Conservation (phyloP, 768 basidiomycete genomes). For the Podaxis carcinomalis region DNA sequence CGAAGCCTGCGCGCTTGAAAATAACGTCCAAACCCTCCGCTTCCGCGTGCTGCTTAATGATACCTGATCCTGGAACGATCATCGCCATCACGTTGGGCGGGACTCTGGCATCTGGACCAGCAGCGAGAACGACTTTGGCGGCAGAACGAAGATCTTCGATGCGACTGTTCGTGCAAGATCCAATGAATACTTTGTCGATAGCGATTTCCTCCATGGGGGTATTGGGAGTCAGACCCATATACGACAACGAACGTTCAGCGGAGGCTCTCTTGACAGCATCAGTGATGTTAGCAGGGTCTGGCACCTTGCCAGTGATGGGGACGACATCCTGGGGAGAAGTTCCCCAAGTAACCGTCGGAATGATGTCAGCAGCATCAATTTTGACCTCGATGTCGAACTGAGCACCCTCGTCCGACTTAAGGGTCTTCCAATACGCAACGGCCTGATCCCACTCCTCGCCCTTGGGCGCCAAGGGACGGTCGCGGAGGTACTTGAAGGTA, state of each 20-base stretch:
- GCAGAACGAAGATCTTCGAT: slow-evolving; percentile 91
- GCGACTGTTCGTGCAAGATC: slow-evolving; percentile 92
- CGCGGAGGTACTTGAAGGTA: slow-evolving; percentile 80
- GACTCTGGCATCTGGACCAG: slow-evolving; percentile 70
- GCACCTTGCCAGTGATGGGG: slow-evolving; percentile 77
- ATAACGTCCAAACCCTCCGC: slow-evolving; percentile 82
- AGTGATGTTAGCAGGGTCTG: slow-evolving; percentile 63
- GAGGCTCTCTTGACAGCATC: slow-evolving; percentile 65
- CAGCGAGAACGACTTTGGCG: slow-evolving; percentile 70
- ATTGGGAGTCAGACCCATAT: slow-evolving; percentile 84
- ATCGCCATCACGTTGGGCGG: slow-evolving; percentile 76
- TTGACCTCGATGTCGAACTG: slow-evolving; percentile 81
- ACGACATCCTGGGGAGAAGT: slow-evolving; percentile 89
- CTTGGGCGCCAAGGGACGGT: slow-evolving; percentile 78
- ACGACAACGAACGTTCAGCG: slow-evolving; percentile 71
- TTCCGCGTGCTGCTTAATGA: slow-evolving; percentile 89
- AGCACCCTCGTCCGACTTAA: slow-evolving; percentile 77
- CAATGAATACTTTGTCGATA: slow-evolving; percentile 90
- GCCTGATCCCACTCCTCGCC: slow-evolving; percentile 84
- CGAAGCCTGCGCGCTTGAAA: slow-evolving; percentile 89
- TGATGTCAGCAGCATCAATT: slow-evolving; percentile 79
- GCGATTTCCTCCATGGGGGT: slow-evolving; percentile 74
- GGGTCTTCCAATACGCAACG: slow-evolving; percentile 79
- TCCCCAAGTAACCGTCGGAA: slow-evolving; percentile 91
- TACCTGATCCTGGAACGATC: slow-evolving; percentile 89